phyloP scores from a whole-genome alignment of 2,329 filamentous ascomycete genomes.

The Aspergillus quadricinctus region DNA sequence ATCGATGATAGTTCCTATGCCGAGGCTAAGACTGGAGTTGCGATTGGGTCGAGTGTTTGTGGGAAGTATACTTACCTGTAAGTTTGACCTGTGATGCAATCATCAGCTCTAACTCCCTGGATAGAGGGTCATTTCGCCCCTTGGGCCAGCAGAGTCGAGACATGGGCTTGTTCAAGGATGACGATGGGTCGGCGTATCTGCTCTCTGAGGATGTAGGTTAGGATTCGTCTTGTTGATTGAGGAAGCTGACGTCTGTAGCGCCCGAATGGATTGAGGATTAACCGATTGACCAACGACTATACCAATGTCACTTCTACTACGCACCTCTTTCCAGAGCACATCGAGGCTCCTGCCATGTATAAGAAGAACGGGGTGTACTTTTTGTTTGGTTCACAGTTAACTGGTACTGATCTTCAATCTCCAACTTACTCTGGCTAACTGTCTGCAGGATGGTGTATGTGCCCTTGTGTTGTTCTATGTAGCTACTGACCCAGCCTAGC shows the following conservation, averaged over 20 bases:
- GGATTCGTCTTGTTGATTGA: fast-evolving
- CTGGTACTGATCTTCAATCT: slow-evolving; percentile 10
- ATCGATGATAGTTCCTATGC: slow-evolving; percentile 59
- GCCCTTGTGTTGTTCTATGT: background rate
- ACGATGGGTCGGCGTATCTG: slow-evolving; percentile 58
- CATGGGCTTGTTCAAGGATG: slow-evolving; percentile 59
- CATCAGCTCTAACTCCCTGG: too few relatives aligned
- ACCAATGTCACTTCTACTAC: slow-evolving; percentile 47
- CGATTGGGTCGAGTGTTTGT: slow-evolving; percentile 55
- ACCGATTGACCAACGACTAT: slow-evolving; percentile 48
- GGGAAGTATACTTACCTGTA: slow-evolving; percentile 52
- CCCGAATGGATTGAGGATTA: slow-evolving; percentile 11
- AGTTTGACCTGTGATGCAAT: background rate
- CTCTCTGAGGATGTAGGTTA: slow-evolving; percentile 57
- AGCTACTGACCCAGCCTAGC: background rate
- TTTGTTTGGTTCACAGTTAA: slow-evolving; percentile 59
- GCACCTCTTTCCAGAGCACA: slow-evolving; percentile 50
- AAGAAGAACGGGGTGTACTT: slow-evolving; percentile 60
- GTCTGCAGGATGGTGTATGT: slow-evolving; percentile 9
- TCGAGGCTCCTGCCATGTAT: slow-evolving; percentile 60
- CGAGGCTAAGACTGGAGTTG: slow-evolving; percentile 63
- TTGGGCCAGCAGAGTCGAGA: slow-evolving; percentile 53
- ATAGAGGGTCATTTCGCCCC: slow-evolving; percentile 36
- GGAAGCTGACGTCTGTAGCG: slow-evolving; percentile 4
- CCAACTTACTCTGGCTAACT: background rate